These are phyloP conservation scores for Spizellomyces sp. DNA, from an alignment of 192 early-diverging fungal genomes.

Conservation along the genomic window DNA sequence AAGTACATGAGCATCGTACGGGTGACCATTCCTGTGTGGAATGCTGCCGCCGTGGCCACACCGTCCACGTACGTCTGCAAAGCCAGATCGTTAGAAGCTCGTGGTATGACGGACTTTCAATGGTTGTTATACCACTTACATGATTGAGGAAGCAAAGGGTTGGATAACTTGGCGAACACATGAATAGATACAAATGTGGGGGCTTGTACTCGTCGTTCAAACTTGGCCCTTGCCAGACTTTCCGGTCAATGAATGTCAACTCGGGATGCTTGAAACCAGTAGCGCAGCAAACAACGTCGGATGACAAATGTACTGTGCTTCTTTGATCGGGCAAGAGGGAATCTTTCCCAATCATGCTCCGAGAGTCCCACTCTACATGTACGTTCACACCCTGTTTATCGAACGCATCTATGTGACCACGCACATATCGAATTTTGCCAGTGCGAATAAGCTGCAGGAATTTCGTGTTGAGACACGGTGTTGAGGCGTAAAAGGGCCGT, in stretches of 20 bases:
- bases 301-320: background rate
- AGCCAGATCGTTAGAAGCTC: background rate
- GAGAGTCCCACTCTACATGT: constrained; percentile 22
- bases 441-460: constrained; percentile 20
- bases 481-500: constrained; percentile 28
- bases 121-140: background rate
- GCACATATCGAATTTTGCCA: constrained; percentile 24
- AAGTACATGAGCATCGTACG: constrained; percentile 21
- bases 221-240: background rate
- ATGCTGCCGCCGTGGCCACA: constrained; percentile 20
- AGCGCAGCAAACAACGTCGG: constrained; percentile 16
- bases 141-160: constrained; percentile 26
- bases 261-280: constrained; percentile 28
- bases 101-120: background rate
- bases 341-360: background rate
- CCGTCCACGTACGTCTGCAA: constrained; percentile 17
- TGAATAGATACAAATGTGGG: constrained; percentile 16
- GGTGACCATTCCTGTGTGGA: constrained; percentile 26
- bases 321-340: background rate
- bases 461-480: constrained; percentile 25
- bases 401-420: constrained; percentile 14
- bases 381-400: background rate
- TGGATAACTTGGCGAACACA: constrained; percentile 17
- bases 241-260: background rate
- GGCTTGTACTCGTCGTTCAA: constrained; percentile 19